phyloP scores from a whole-genome alignment of 345 rosid genomes.

The Citrus maxima region DNA sequence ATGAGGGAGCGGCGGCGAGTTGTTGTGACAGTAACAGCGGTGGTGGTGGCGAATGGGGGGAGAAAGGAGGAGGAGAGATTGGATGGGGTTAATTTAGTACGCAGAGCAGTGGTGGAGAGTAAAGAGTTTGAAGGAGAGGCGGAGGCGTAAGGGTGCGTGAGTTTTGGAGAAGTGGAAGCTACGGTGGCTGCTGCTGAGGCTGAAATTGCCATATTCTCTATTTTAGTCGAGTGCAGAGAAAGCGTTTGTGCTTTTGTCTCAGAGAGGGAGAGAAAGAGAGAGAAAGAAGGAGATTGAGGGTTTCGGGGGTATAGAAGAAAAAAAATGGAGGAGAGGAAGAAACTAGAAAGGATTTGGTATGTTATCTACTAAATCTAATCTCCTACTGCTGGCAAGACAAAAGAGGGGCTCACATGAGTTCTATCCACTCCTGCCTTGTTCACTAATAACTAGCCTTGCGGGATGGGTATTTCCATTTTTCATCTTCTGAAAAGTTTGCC shows the following conservation, averaged over 20 bases:
- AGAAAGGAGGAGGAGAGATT: slow-evolving; percentile 66
- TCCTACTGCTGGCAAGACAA: neutral
- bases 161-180: slow-evolving; percentile 39
- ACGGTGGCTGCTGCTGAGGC: slow-evolving; percentile 37
- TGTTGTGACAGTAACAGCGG: slow-evolving; percentile 10
- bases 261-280: neutral
- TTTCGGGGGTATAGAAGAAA: neutral
- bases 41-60: slow-evolving; percentile 37
- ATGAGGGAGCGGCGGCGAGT: slow-evolving; percentile 42
- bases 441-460: neutral
- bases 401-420: slow-evolving; percentile 25
- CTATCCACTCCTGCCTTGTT: slow-evolving; percentile 11
- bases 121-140: slow-evolving; percentile 35
- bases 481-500: neutral
- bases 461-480: too few relatives aligned
- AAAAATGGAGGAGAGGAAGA: neutral
- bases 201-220: slow-evolving; percentile 57
- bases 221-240: neutral
- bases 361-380: slow-evolving; percentile 29
- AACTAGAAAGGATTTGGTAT: slow-evolving; percentile 5
- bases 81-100: slow-evolving; percentile 29
- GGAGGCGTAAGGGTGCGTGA: slow-evolving; percentile 33
- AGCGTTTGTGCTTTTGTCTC: neutral
- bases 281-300: neutral
- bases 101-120: slow-evolving; percentile 29